A percentile compares a stretch with the other conserved stretches of the same genome.
phyloP scores from a whole-genome alignment of 2,329 filamentous ascomycete species.

The Eutypa lata region DNA sequence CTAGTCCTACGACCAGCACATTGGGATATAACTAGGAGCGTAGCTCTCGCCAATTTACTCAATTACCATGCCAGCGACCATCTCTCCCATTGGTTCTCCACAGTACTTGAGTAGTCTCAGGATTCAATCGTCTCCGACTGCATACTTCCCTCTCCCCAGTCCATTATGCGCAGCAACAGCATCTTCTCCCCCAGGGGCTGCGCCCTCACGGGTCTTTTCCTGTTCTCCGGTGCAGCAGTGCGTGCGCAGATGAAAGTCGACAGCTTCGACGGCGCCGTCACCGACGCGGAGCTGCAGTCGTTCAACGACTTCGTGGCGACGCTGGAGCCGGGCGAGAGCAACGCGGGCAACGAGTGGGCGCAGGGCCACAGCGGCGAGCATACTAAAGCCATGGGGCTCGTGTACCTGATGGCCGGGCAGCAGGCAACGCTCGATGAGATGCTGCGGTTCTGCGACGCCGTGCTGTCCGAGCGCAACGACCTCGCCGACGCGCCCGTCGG shows the following conservation, averaged over 20 bases:
- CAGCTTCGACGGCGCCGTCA: conserved; percentile 16
- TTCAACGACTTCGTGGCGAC: conserved; percentile 13
- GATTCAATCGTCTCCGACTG: no score
- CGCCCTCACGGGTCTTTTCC: conserved; percentile 4
- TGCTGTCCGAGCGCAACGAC: conserved; percentile 16
- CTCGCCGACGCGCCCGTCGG: conserved; percentile 13
- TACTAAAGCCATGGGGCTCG: conserved; percentile 15
- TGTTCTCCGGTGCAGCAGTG: conserved; percentile 1
- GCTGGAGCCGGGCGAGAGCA: conserved; percentile 9
- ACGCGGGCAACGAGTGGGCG: conserved; percentile 13
- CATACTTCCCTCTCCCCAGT: no score
- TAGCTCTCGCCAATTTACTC: no score
- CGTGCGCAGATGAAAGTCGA: conserved; percentile 14
- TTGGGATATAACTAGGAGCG: no score
- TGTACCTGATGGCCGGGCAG: conserved; percentile 14
- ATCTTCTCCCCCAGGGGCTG: no score
- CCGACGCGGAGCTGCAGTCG: conserved; percentile 13
- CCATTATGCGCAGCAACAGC: no score
- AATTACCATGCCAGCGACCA: no score
- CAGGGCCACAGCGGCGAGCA: conserved; percentile 16
- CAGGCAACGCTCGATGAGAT: conserved; percentile 14
- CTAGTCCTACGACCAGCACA: no score
- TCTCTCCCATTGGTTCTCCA: no score
- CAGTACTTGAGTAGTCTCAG: no score
- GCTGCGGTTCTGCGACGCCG: conserved; percentile 19